phyloP scores from a whole-genome alignment of 495 filamentous ascomycete genomes.

The Penicillium bovifimosum region DNA sequence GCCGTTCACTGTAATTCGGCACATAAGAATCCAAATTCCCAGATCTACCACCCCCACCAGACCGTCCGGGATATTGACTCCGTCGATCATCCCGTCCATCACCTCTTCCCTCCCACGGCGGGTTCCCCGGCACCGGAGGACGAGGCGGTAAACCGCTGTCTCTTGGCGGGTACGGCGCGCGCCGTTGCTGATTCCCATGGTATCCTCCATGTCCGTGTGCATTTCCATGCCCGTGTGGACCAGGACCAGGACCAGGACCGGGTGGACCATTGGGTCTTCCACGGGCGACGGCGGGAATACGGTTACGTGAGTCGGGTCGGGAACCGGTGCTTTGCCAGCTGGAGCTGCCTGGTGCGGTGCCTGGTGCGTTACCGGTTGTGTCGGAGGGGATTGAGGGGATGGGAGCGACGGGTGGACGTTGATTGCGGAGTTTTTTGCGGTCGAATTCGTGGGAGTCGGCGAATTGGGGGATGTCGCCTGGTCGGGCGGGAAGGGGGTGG shows the following conservation, averaged over 20 bases:
- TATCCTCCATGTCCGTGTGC: neutral
- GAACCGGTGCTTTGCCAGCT: constrained; percentile 45
- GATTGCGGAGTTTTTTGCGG: constrained; percentile 75
- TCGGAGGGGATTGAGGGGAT: constrained; percentile 87
- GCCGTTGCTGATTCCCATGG: constrained; percentile 21
- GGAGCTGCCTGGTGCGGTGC: constrained; percentile 59
- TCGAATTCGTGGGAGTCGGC: constrained; percentile 96
- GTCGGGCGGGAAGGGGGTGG: constrained; percentile 68
- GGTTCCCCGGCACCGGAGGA: constrained; percentile 29
- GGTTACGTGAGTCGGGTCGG: constrained; percentile 29
- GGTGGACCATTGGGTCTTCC: constrained; percentile 17
- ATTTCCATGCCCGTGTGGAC: no score
- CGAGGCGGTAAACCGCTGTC: constrained; percentile 38
- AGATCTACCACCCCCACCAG: constrained; percentile 16
- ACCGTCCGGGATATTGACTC: constrained; percentile 25
- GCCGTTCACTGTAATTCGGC: constrained; percentile 28
- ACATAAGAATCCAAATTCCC: constrained; percentile 38
- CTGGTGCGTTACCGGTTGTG: constrained; percentile 63
- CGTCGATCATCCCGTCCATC: constrained; percentile 30
- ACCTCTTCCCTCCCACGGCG: constrained; percentile 27
- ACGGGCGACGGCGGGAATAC: constrained; percentile 31
- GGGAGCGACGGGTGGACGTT: constrained; percentile 73
- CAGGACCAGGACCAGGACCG: neutral
- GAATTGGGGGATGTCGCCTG: constrained; percentile 79
- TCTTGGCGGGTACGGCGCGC: constrained; percentile 23